Conservation (phyloP, 345 rosid genomes). For the Hypericum androsaemum region DNA sequence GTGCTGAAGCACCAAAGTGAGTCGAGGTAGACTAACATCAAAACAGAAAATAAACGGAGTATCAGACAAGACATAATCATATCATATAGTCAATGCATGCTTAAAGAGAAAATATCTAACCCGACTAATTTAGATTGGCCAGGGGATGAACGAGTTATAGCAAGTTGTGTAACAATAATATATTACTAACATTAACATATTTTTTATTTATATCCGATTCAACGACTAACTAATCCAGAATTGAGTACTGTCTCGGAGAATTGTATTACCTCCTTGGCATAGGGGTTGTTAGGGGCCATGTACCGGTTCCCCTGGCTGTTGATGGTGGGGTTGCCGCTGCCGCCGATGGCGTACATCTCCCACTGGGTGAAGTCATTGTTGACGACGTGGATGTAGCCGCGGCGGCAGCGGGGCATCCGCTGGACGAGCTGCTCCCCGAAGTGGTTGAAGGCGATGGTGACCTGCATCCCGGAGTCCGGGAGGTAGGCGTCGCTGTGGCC, state of each 20-base stretch:
- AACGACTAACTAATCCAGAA: background rate
- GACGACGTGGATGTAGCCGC: conserved; percentile 88
- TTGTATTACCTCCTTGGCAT: conserved; percentile 74
- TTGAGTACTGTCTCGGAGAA: too few relatives aligned
- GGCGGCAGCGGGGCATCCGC: conserved; percentile 88
- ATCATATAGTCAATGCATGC: too few relatives aligned
- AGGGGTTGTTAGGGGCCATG: conserved; percentile 62
- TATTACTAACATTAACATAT: too few relatives aligned
- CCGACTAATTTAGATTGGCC: too few relatives aligned
- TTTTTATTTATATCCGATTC: too few relatives aligned
- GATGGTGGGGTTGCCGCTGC: conserved; percentile 90
- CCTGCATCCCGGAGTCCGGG: conserved; percentile 93
- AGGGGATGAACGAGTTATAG: too few relatives aligned
- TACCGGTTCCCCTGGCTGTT: conserved; percentile 95
- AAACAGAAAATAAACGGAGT: too few relatives aligned
- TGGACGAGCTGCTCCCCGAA: conserved; percentile 85
- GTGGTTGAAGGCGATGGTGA: conserved; percentile 93
- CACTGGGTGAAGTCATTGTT: conserved; percentile 88
- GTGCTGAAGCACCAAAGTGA: too few relatives aligned
- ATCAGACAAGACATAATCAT: too few relatives aligned
- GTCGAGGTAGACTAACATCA: too few relatives aligned
- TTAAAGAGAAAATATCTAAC: too few relatives aligned
- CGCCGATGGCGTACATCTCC: conserved; percentile 99
- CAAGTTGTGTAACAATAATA: too few relatives aligned
- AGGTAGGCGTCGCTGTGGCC: conserved; percentile 82